Base-by-base conservation (phyloP, 371 early-diverging fungal genomes). In the Thermomucor indicae-seudaticae region DNA sequence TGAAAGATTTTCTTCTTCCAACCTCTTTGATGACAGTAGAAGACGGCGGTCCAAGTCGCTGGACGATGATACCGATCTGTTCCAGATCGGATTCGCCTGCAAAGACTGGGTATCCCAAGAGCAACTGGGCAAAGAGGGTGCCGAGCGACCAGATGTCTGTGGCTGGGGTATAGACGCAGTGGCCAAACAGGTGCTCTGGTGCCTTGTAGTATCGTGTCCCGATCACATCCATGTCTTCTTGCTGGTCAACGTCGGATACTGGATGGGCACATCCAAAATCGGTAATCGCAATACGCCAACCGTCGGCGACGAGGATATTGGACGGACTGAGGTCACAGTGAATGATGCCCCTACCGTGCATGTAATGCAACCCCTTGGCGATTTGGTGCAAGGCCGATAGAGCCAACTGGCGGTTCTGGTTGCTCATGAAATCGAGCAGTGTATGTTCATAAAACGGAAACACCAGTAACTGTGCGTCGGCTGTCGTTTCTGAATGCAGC, bases 251-350 rank as follows among this genome's bases (percentile, higher is more conserved):
- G 3, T 47, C 23, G 24, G 34, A 24, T 14, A 46, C 19, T 10
- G 45, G 32, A 41, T 70, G 70, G 1, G 91, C 86, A 40, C 85
- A 85, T 2, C 95, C 92, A 81, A 93, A 92, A 61, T 94, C 95
- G 31, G 81, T 79, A 41, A 93, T 82, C 43, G 86, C 83, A 60
- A 90, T 67, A 12, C 67, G 58, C 11, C 79, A 69, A 17, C 55
- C 50, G 4, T 62, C 53, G 35, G 67, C 71, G 12, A 88, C 52
- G 23, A 91, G 43, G 23, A 88, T 80, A 66, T 91, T 91, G 51
- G 80, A 78, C 6, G 86, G 89, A 44, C 84, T 85, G 30, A 91
- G 49, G 53, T 91, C 90, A 28, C 89, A 83, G 47, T 91, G 91
- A 11, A 83, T 70, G 30, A 91, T 79, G 42, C 76, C 81, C 19